Evolutionary conservation across 257 asterid genomes (phyloP).

Genomic region (Lithospermum erythrorhizon): DNA sequence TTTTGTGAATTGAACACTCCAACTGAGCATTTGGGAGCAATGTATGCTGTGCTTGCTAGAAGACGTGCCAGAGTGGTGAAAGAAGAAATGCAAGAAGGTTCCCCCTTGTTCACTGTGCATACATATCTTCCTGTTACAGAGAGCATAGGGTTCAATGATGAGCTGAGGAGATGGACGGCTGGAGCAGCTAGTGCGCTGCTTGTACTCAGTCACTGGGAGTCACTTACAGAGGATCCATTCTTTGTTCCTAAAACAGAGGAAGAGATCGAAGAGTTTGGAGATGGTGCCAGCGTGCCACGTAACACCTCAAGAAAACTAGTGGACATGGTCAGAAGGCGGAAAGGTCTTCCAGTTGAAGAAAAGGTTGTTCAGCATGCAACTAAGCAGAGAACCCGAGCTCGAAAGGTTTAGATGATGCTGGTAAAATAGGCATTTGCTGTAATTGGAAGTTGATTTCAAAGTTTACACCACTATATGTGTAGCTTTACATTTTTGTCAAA

Average conservation of each 20-base stretch:
- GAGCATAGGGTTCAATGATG: slow-evolving; percentile 90
- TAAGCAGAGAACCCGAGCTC: slow-evolving; percentile 79
- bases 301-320: slow-evolving; percentile 75
- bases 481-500: not conserved
- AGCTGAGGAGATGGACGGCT: slow-evolving; percentile 74
- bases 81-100: slow-evolving; percentile 98
- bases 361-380: slow-evolving; percentile 80
- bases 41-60: slow-evolving; percentile 76
- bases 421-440: not conserved
- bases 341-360: slow-evolving; percentile 76
- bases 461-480: not conserved
- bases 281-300: slow-evolving; percentile 52
- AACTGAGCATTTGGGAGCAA: slow-evolving; percentile 68
- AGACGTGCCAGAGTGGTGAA: slow-evolving; percentile 74
- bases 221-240: slow-evolving; percentile 66
- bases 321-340: slow-evolving; percentile 63
- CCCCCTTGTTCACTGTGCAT: slow-evolving; percentile 70
- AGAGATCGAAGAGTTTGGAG: slow-evolving; percentile 78
- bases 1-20: slow-evolving; percentile 86
- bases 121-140: slow-evolving; percentile 89
- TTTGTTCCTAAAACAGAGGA: slow-evolving; percentile 83
- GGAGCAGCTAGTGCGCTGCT: slow-evolving; percentile 87
- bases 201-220: slow-evolving; percentile 83
- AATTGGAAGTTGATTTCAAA: slow-evolving; percentile 1
- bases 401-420: slow-evolving; percentile 51